Evolutionary conservation across 768 basidiomycete genomes (phyloP), one percentile per base, ranked within the genome.

Genomic region (Trametes villosa): DNA sequence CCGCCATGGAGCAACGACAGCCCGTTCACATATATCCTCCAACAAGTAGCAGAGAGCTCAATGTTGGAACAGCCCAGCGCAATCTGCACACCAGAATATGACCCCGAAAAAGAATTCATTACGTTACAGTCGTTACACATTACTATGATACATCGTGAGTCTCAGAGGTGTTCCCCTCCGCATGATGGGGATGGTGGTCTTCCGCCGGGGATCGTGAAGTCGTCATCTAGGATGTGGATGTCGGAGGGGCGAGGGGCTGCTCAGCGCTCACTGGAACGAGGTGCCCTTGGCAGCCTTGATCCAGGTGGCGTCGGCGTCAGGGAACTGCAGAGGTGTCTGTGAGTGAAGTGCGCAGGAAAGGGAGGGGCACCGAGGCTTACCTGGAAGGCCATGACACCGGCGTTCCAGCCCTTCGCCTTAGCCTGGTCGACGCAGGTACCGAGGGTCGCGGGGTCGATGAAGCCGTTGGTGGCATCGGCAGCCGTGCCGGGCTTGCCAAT

Each of bases 401-500:
- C 57, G 18, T 40, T 40, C 58, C 54, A 59, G 30, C 63, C 63
- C 51, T 57, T 51, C 31, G 45, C 31, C 49, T 48, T 50, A 31
- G 53, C 65, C 53, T 64, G 59, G 53, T 57, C 50, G 29, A 58
- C 29, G 59, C 44, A 67, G 30, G 50, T 61, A 9, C 55, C 55
- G 41, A 63, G 52, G 56, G 59, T 56, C 29, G 59, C 33, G 34
- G 62, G 57, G 53, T 60, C 62, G 65, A 79, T 73, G 65, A 75
- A 79, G 27, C 69, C 70, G 60, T 76, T 77, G 27, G 55, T 65
- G 2, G 83, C 79, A n/a, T 71, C 73, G 3, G 52, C 69, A 1
- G 64, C 36, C 45, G 65, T 67, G 13, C 75, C 70, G 2, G 88
- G 88, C 71, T 91, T 91, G 3, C 88, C 88, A 66, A 91, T 87